A percentile compares a stretch with the other conserved stretches of the same genome.
Evolutionary conservation across 1,284 basidiomycete genomes (phyloP).

Genomic region (Pseudozyma hubeiensis): DNA sequence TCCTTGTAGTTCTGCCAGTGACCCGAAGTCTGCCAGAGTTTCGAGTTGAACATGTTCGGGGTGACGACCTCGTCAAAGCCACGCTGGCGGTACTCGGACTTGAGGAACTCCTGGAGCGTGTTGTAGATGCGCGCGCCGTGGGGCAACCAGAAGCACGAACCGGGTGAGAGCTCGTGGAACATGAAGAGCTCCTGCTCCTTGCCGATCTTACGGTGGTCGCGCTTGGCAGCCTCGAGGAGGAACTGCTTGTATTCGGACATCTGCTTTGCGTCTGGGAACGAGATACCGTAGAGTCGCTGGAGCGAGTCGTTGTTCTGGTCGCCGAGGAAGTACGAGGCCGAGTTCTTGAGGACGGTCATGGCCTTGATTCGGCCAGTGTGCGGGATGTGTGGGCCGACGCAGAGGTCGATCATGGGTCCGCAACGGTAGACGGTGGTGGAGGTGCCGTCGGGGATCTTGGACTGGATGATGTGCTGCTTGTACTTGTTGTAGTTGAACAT

Average conservation of each 20-base stretch:
- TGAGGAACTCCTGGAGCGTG: constrained; percentile 85
- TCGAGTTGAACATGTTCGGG: constrained; percentile 96
- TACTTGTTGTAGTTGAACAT: constrained; percentile 99
- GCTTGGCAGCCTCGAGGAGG: constrained; percentile 94
- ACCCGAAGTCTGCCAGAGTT: constrained; percentile 98
- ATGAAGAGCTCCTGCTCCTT: constrained; percentile 90
- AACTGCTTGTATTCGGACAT: constrained; percentile 95
- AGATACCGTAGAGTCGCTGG: constrained; percentile 97
- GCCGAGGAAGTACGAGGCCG: constrained; percentile 97
- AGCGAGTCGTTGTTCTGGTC: constrained; percentile 93
- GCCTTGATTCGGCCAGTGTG: constrained; percentile 97
- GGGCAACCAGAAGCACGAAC: constrained; percentile 95
- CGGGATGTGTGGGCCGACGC: constrained; percentile 95
- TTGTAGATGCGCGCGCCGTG: constrained; percentile 98
- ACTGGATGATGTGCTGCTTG: constrained; percentile 94
- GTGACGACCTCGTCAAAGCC: constrained; percentile 80
- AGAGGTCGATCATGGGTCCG: constrained; percentile 98
- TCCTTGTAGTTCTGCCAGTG: constrained; percentile 92
- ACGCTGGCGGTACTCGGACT: constrained; percentile 71
- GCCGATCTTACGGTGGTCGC: constrained; percentile 86
- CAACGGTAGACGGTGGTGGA: constrained; percentile 98
- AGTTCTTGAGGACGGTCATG: constrained; percentile 75
- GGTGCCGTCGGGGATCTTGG: constrained; percentile 95
- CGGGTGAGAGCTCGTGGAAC: constrained; percentile 96
- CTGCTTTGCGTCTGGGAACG: constrained; percentile 98